phyloP scores from a whole-genome alignment of 2,329 filamentous ascomycete genomes.

The Dactylellina leptospora region DNA sequence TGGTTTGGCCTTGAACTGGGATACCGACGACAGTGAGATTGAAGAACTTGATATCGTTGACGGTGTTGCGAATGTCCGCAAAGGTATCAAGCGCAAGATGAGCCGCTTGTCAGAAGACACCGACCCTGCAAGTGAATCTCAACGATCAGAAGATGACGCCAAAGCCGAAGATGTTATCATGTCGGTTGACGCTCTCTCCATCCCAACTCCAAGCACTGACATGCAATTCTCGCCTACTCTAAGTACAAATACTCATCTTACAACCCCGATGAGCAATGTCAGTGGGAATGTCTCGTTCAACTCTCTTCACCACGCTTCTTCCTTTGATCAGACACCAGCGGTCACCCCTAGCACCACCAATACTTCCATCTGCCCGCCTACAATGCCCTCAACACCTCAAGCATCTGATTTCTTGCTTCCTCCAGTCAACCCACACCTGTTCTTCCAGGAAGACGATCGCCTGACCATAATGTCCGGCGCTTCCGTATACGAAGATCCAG shows the following conservation, averaged over 20 bases:
- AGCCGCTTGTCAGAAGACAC: slow-evolving; percentile 51
- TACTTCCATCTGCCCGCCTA: slow-evolving; percentile 46
- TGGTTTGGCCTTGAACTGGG: slow-evolving; percentile 43
- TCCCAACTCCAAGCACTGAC: slow-evolving; percentile 47
- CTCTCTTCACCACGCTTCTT: slow-evolving; percentile 49
- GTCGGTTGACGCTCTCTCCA: slow-evolving; percentile 37
- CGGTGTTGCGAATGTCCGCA: slow-evolving; percentile 46
- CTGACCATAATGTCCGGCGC: slow-evolving; percentile 52
- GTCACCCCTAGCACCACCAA: slow-evolving; percentile 52
- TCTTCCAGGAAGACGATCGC: slow-evolving; percentile 44
- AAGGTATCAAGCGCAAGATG: slow-evolving; percentile 53
- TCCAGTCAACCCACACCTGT: slow-evolving; percentile 33
- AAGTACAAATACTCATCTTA: slow-evolving; percentile 33
- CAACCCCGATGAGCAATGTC: slow-evolving; percentile 49
- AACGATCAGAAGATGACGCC: slow-evolving; percentile 36
- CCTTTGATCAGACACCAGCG: slow-evolving; percentile 50
- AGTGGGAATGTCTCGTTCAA: slow-evolving; percentile 37
- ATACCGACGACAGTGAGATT: slow-evolving; percentile 47
- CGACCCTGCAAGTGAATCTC: slow-evolving; percentile 57
- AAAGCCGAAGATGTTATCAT: slow-evolving; percentile 33
- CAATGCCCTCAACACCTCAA: slow-evolving; percentile 50
- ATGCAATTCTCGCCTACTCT: slow-evolving; percentile 39
- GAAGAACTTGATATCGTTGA: slow-evolving; percentile 57
- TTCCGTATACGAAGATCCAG: slow-evolving; percentile 52
- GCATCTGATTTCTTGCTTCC: slow-evolving; percentile 49